Percentiles rank a stretch among this genome's conserved stretches.
Evolutionary conservation across 345 rosid species (phyloP).

Genomic region (Alliaria petiolata): DNA sequence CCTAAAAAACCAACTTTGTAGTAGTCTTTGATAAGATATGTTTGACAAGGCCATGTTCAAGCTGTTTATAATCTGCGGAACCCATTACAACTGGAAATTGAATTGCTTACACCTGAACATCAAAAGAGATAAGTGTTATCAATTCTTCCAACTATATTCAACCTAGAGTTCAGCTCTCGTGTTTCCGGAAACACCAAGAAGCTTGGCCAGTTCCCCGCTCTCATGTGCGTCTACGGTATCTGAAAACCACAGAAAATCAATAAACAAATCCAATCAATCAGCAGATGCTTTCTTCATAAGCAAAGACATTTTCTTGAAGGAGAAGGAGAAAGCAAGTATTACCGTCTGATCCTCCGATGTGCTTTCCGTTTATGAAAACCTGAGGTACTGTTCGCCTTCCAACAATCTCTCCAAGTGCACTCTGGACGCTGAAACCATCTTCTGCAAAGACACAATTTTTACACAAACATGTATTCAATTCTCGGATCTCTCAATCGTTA

Average conservation of each 20-base stretch:
- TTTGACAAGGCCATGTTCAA: background rate
- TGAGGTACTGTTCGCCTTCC: conserved; percentile 91
- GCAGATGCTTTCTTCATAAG: background rate
- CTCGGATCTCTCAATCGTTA: background rate
- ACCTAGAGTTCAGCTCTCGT: conserved; percentile 44
- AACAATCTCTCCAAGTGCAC: conserved; percentile 54
- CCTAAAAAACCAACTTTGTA: background rate
- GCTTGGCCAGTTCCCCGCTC: conserved; percentile 67
- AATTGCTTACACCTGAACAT: conserved; percentile 18
- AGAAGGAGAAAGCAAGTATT: conserved; percentile 15
- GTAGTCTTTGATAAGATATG: background rate
- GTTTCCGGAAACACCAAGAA: conserved; percentile 46
- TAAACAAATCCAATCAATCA: background rate
- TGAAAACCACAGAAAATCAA: conserved; percentile 32
- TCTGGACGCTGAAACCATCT: conserved; percentile 69
- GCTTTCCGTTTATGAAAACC: conserved; percentile 79
- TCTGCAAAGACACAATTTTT: conserved; percentile 40
- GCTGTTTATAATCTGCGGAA: background rate
- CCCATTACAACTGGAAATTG: conserved; percentile 15
- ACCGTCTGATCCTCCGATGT: conserved; percentile 96
- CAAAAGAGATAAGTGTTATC: background rate
- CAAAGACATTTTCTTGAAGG: background rate
- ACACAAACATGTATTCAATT: background rate
- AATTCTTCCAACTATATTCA: background rate
- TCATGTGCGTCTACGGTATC: conserved; percentile 75